phyloP scores from a whole-genome alignment of 441 rosid genomes.

The Arabidopsis lyrata region DNA sequence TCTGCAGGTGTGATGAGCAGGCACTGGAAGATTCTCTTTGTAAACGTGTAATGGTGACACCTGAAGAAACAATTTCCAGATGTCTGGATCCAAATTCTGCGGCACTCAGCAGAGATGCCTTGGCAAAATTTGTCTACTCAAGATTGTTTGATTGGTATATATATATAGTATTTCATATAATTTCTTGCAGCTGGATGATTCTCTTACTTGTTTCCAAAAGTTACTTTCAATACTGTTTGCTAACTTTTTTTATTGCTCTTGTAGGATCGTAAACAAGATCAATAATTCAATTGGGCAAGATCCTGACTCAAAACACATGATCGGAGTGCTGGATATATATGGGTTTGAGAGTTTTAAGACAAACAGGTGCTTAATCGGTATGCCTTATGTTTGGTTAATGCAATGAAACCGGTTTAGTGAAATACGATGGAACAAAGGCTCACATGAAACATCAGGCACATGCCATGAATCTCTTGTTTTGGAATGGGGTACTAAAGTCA shows the following conservation, averaged over 20 bases:
- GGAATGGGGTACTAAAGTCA: constrained; percentile 16
- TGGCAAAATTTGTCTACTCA: constrained; percentile 84
- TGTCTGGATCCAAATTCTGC: constrained; percentile 87
- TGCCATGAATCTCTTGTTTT: constrained; percentile 16
- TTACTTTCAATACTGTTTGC: constrained; percentile 21
- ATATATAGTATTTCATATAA: constrained; percentile 38
- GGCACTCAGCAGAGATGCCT: constrained; percentile 76
- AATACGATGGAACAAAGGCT: constrained; percentile 17
- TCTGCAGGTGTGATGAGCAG: constrained; percentile 75
- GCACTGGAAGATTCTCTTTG: constrained; percentile 88
- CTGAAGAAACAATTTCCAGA: constrained; percentile 88
- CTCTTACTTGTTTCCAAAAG: constrained; percentile 20
- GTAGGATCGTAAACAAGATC: constrained; percentile 86
- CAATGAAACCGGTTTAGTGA: constrained; percentile 26
- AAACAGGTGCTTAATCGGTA: constrained; percentile 80
- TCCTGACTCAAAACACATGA: constrained; percentile 68
- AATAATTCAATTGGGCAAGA: constrained; percentile 89
- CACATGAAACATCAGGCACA: constrained; percentile 32
- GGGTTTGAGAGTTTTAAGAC: constrained; percentile 96
- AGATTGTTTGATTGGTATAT: constrained; percentile 89
- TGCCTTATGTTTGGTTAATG: constrained; percentile 50
- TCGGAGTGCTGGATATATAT: constrained; percentile 91
- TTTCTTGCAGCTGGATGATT: constrained; percentile 23
- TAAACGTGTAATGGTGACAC: constrained; percentile 89
- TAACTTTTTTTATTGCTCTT: constrained; percentile 27